Base-by-base conservation (phyloP, 164 flowering plant genomes). In the Tetrastigma voinierianum region DNA sequence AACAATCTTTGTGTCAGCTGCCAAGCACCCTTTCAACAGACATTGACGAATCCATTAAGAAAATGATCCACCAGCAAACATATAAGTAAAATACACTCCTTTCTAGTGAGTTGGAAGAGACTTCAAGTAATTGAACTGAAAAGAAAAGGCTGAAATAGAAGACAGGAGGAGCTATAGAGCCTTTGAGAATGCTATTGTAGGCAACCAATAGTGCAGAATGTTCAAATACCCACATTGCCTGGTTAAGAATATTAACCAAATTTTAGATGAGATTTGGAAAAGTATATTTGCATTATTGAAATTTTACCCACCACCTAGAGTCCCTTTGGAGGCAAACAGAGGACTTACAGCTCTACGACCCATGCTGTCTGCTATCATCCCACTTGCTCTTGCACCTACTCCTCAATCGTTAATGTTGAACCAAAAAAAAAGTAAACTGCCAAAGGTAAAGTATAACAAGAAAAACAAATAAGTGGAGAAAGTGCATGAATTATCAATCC, bases 1-100 rank as follows among this genome's bases (percentile, higher is more conserved):
- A 71, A 72, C 45, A 77, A 25, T 68, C 88, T 78, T 66, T 83
- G 79, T 64, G 71, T 78, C 77, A 84, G 82, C 54, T 55, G 47
- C n/a, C 72, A 82, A n/a, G n/a, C 76, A 20, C 54, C 76, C 88
- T n/a, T n/a, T 52, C n/a, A n/a, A n/a, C n/a, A n/a, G 15, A 18
- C 44, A 65, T 24, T 10, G 13, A 53, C n/a, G 1, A 24, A 24
- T 24, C 32, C 4, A 24, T 24, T 24, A 24, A 24, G 4, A 24
- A 24, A 24, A 24, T 24, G 16, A 6, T 24, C 32, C 32, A 24
- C 5, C 19, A 54, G 25, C 21, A 20, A 9, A 14, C 3, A 4
- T 4, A 20, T 10, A 2, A 20, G n/a, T 24, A 24, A 24, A 24
- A 24, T 24, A 24, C 32, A 24, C 32, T 24, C 32, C 32, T 24